Percentiles rank a stretch among this genome's conserved stretches.
These are phyloP conservation scores for Tricholomella constricta DNA, from an alignment of 768 basidiomycete genomes.

Conservation along the genomic window DNA sequence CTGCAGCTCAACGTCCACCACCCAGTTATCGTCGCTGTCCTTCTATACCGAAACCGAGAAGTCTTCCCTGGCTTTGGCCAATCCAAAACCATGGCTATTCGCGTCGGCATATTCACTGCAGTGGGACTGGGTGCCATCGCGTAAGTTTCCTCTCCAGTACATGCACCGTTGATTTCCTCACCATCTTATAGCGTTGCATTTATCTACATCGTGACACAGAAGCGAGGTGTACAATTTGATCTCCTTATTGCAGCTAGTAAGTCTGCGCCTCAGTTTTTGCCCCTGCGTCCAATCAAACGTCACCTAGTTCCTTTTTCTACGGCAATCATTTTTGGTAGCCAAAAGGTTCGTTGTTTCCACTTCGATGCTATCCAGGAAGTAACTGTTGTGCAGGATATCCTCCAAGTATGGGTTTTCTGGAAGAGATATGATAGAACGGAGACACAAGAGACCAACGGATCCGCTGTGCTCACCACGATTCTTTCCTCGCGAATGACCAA, in stretches of 20 bases:
- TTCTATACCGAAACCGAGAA: constrained; percentile 28
- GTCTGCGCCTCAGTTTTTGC: background rate
- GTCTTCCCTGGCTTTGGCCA: constrained; percentile 25
- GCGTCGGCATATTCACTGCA: constrained; percentile 29
- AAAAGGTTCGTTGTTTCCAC: constrained; percentile 19
- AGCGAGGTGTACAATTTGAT: constrained; percentile 29
- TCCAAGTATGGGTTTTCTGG: constrained; percentile 20
- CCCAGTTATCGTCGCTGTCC: constrained; percentile 23
- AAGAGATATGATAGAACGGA: constrained; percentile 1
- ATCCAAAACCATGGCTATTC: constrained; percentile 29
- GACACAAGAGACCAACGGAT: background rate
- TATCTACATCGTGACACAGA: constrained; percentile 24
- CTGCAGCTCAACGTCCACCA: background rate
- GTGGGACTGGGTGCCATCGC: constrained; percentile 20
- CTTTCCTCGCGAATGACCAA: constrained; percentile 1
- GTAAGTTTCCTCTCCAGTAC: constrained; percentile 4
- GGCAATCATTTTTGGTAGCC: constrained; percentile 32
- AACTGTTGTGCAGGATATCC: constrained; percentile 13
- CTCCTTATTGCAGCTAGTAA: constrained; percentile 29
- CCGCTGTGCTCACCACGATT: constrained; percentile 7
- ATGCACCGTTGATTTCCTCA: background rate
- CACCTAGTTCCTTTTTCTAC: constrained; percentile 26
- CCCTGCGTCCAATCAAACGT: background rate
- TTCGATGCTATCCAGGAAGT: background rate
- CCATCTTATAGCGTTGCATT: constrained; percentile 24